phyloP scores from a whole-genome alignment of 202 grass and related monocot species.

The Brachypodium distachyon region DNA sequence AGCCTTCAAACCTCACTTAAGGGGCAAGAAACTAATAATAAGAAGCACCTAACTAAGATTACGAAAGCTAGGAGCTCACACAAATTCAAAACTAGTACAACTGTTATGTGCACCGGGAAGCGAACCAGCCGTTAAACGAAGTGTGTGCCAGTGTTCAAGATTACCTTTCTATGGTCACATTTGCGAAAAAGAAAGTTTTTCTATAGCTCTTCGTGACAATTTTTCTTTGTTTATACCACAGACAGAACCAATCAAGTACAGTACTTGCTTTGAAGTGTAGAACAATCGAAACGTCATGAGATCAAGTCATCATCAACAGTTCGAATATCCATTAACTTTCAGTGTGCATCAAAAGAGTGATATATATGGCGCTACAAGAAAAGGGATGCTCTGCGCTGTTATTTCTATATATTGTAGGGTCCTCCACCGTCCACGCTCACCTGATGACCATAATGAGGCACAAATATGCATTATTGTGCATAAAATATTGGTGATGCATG shows the following conservation, averaged over 20 bases:
- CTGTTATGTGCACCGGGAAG: no score
- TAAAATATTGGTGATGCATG: constrained; percentile 32
- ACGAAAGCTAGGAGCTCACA: neutral
- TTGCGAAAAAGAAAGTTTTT: neutral
- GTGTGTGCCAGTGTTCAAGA: neutral
- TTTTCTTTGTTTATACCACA: constrained; percentile 7
- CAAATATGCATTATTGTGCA: constrained; percentile 20
- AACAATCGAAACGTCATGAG: constrained; percentile 34
- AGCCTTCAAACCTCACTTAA: constrained; percentile 24
- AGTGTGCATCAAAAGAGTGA: constrained; percentile 17
- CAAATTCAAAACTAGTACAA: neutral
- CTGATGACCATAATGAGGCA: constrained; percentile 26
- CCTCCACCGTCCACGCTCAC: constrained; percentile 26
- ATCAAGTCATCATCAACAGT: constrained; percentile 20
- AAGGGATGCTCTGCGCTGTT: constrained; percentile 11
- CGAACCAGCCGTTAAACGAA: no score
- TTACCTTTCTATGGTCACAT: neutral
- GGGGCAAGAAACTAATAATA: constrained; percentile 21
- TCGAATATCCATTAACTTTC: constrained; percentile 36
- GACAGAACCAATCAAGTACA: constrained; percentile 19
- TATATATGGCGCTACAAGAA: constrained; percentile 10
- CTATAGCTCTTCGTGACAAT: neutral
- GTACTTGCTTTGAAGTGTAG: constrained; percentile 38
- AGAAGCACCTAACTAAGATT: constrained; percentile 1
- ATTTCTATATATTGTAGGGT: constrained; percentile 4